Evolutionary conservation across 495 filamentous ascomycete species (phyloP).

Genomic region (Aspergillus sclerotiicarbonarius): DNA sequence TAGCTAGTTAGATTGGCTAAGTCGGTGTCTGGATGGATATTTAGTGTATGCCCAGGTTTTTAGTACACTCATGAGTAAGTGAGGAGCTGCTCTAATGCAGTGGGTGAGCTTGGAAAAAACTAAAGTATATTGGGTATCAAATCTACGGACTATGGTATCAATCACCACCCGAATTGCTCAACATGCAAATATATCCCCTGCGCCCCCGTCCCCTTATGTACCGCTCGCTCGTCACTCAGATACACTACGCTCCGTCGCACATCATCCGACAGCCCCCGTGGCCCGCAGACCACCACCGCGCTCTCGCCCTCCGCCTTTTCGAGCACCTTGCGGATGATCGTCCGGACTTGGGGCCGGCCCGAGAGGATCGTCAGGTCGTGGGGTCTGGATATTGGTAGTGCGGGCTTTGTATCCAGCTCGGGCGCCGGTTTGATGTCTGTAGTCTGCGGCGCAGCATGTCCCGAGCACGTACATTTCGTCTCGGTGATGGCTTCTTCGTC

Average conservation of each 20-base stretch:
- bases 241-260: conserved; percentile 65
- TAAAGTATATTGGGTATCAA: neutral
- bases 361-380: conserved; percentile 23
- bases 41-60: neutral
- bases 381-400: neutral
- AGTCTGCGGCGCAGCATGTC: conserved; percentile 14
- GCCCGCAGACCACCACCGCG: conserved; percentile 80
- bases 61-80: too few species aligned
- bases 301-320: conserved; percentile 80
- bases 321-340: conserved; percentile 54
- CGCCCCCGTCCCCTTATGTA: conserved; percentile 88
- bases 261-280: conserved; percentile 60
- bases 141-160: neutral
- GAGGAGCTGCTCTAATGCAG: too few species aligned
- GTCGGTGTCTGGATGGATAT: neutral
- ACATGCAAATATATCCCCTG: conserved; percentile 65
- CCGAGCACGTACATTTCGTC: conserved; percentile 32
- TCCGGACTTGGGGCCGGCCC: conserved; percentile 43
- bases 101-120: too few species aligned
- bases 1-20: too few species aligned
- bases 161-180: conserved; percentile 39
- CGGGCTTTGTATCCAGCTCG: too few species aligned
- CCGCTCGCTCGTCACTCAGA: conserved; percentile 79
- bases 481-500: conserved; percentile 40
- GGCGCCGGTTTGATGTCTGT: too few species aligned